These are phyloP conservation scores for Kwoniella botswanensis DNA, from an alignment of 768 basidiomycete species.

Conservation along the genomic window DNA sequence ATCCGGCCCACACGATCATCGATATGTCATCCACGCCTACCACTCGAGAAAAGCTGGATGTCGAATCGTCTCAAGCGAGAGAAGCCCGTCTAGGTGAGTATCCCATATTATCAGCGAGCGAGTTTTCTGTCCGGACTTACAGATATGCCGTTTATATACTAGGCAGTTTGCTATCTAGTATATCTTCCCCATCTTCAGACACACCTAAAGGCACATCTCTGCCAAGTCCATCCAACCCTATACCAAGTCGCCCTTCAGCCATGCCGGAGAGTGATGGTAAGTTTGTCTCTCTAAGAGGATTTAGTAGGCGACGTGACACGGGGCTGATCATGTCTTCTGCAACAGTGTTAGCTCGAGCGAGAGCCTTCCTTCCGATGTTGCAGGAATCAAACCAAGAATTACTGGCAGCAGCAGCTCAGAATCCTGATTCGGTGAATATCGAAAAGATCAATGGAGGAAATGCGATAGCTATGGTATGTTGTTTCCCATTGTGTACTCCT, in stretches of 20 bases:
- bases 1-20: neutral
- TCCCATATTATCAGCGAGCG: neutral
- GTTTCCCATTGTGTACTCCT: neutral
- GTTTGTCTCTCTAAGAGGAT: neutral
- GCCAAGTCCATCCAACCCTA: neutral
- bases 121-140: slow-evolving; percentile 12
- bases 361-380: slow-evolving; percentile 42
- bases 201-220: neutral
- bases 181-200: slow-evolving; percentile 8
- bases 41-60: slow-evolving; percentile 34
- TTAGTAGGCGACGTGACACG: neutral
- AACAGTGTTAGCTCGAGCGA: slow-evolving; percentile 37
- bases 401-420: slow-evolving; percentile 22
- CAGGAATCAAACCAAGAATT: slow-evolving; percentile 37
- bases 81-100: slow-evolving; percentile 38
- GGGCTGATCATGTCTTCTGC: neutral
- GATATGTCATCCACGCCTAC: neutral
- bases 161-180: slow-evolving; percentile 16
- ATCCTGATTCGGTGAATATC: slow-evolving; percentile 44
- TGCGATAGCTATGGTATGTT: slow-evolving; percentile 48
- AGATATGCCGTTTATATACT: neutral
- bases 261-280: slow-evolving; percentile 39
- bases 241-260: slow-evolving; percentile 12
- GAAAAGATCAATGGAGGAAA: slow-evolving; percentile 39
- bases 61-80: slow-evolving; percentile 36